Base-by-base conservation (phyloP, 352 stramenopile species). In the Phytophthora brassicae region DNA sequence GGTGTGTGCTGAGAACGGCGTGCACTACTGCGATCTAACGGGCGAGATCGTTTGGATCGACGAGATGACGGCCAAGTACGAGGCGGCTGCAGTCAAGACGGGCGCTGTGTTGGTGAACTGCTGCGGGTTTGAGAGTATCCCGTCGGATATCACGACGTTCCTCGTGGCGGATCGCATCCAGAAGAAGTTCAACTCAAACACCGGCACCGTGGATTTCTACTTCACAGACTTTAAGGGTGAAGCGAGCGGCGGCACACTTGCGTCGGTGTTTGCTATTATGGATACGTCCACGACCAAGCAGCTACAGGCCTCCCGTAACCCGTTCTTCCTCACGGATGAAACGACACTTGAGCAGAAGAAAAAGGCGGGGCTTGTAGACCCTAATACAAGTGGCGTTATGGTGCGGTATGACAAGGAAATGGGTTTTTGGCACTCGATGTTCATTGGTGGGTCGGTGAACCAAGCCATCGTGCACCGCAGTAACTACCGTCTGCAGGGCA, bases 1-100 rank as follows among this genome's bases (percentile, higher is more conserved):
- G 50, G 79, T 76, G 36, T 97, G 90, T 63, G 88, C 84, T 2
- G 82, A 92, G 46, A 84, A 89, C 58, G 91, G 91, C 26, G 89
- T 90, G n/a, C 75, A 97, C 74, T 97, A 97, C 72, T 88, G 76
- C 47, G 94, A 98, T 50, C 89, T 97, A 45, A 97, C 92, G 2
- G 92, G 90, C 29, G 94, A 98, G 70, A 74, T 84, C 17, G 42
- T 78, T 17, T 98, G 91, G 90, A 76, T 96, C 29, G 67, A 88
- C 19, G 53, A 83, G 19, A 96, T 97, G 82, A 89, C 85, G 43
- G 41, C 38, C 14, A 81, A 84, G 54, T 96, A 90, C 55, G 66
- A 79, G 28, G 57, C 51, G 0, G 72, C 49, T 0, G 89, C 92
- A 17, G 24, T 73, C 24, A 49, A 79, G 52, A 84, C 76, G 5